These are phyloP conservation scores for Tylopilus rubrobrunneus DNA, from an alignment of 768 basidiomycete species.

Conservation along the genomic window DNA sequence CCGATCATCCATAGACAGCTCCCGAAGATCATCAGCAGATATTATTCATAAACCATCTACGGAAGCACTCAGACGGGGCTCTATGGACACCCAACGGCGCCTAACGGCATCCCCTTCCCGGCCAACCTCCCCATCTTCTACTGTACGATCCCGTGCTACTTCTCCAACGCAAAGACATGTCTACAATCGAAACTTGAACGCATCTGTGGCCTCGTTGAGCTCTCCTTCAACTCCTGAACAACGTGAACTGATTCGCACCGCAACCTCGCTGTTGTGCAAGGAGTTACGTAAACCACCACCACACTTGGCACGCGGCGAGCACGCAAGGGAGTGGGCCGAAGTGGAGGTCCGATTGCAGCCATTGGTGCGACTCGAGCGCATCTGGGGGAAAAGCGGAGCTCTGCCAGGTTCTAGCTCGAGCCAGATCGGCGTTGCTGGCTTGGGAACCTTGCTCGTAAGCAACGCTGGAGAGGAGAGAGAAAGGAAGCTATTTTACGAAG, in stretches of 20 bases:
- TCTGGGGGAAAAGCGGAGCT: conserved; percentile 67
- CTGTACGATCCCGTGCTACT: conserved; percentile 39
- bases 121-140: conserved; percentile 42
- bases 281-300: conserved; percentile 61
- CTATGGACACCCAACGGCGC: conserved; percentile 26
- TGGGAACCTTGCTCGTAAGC: conserved; percentile 36
- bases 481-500: conserved; percentile 66
- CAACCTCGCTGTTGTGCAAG: conserved; percentile 60
- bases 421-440: conserved; percentile 30
- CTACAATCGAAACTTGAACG: conserved; percentile 54
- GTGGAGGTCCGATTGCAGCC: conserved; percentile 63
- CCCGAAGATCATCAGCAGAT: conserved; percentile 39
- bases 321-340: conserved; percentile 64
- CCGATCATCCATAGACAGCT: conserved; percentile 27
- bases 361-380: conserved; percentile 64
- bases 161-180: conserved; percentile 49
- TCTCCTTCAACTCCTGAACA: conserved; percentile 51
- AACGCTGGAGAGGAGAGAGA: conserved; percentile 72
- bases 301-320: conserved; percentile 49
- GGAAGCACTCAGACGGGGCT: conserved; percentile 14
- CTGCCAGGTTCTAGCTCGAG: conserved; percentile 41
- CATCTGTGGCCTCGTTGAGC: conserved; percentile 55
- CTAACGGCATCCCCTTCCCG: conserved; percentile 29
- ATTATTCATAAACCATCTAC: conserved; percentile 32
- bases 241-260: conserved; percentile 64